These are phyloP conservation scores for Russula sp. DNA, from an alignment of 768 basidiomycete genomes.

Conservation along the genomic window DNA sequence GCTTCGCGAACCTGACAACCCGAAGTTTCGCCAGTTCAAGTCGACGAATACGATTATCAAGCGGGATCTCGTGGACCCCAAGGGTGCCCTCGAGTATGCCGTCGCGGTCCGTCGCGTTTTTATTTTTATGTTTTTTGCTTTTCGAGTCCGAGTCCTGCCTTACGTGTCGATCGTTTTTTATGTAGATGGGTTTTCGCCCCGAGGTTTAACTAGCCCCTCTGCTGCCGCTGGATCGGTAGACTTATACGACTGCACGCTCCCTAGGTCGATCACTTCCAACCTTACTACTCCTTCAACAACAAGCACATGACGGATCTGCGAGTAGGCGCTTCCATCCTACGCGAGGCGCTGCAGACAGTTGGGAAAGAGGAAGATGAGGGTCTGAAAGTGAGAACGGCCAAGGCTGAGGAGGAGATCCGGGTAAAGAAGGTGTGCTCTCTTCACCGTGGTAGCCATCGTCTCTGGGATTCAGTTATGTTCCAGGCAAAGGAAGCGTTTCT, in stretches of 20 bases:
- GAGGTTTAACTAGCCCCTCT: constrained; percentile 39
- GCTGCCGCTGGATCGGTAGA: neutral
- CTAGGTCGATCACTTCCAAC: constrained; percentile 68
- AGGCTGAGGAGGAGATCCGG: constrained; percentile 48
- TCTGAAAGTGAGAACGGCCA: constrained; percentile 49
- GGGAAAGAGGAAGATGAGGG: constrained; percentile 43
- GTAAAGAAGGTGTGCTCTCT: constrained; percentile 47
- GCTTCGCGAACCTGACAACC: constrained; percentile 63
- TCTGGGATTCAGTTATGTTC: neutral
- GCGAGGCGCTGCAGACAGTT: constrained; percentile 51
- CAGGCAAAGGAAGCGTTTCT: constrained; percentile 76
- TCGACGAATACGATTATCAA: constrained; percentile 65
- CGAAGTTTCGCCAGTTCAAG: constrained; percentile 71
- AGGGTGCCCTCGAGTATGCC: constrained; percentile 74
- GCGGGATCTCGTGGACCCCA: constrained; percentile 58
- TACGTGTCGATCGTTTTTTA: neutral
- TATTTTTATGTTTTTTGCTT: constrained; percentile 38
- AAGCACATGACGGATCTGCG: constrained; percentile 48
- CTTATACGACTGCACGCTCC: neutral
- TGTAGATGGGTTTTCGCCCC: constrained; percentile 44
- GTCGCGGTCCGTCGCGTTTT: constrained; percentile 50
- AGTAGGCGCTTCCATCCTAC: constrained; percentile 60
- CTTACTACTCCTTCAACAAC: constrained; percentile 59
- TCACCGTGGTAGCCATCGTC: neutral
- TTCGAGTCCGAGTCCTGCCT: constrained; percentile 32